Evolutionary conservation across 2,329 filamentous ascomycete species (phyloP).

Genomic region (Neofusicoccum sp.): DNA sequence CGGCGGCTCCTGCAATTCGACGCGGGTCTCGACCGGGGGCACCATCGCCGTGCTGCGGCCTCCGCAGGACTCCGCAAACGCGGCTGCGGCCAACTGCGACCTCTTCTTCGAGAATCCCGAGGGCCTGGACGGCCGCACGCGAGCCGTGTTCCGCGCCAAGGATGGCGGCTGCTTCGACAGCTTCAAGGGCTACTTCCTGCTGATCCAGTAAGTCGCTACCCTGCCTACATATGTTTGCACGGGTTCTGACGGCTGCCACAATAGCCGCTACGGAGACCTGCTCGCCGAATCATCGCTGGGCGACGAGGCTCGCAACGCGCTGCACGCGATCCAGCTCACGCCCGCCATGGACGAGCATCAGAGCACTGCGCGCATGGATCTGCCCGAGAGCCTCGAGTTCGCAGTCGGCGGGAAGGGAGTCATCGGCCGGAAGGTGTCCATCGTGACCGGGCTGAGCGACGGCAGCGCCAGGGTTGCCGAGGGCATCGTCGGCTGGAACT

Average conservation of each 20-base stretch:
- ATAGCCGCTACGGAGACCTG: constrained; percentile 17
- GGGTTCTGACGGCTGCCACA: not conserved
- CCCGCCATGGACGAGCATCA: constrained; percentile 13
- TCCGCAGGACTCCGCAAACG: not conserved
- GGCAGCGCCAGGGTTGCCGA: not conserved
- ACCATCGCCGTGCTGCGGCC: constrained; percentile 18
- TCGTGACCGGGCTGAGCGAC: constrained; percentile 2
- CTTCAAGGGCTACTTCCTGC: constrained; percentile 7
- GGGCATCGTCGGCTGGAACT: constrained; percentile 19
- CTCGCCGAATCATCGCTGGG: not conserved
- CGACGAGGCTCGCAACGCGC: constrained; percentile 11
- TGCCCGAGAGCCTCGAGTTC: constrained; percentile 7
- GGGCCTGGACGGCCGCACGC: not conserved
- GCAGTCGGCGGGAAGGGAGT: constrained; percentile 10
- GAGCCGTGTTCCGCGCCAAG: constrained; percentile 5
- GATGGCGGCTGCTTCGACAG: constrained; percentile 3
- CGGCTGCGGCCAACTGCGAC: constrained; percentile 10
- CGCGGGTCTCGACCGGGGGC: constrained; percentile 11
- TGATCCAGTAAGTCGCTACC: constrained; percentile 14
- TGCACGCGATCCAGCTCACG: constrained; percentile 12
- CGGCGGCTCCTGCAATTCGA: constrained; percentile 3
- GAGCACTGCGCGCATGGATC: not conserved
- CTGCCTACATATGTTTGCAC: no score
- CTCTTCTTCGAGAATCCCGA: constrained; percentile 16
- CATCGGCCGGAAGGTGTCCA: constrained; percentile 15